A percentile compares a stretch with the other conserved stretches of the same genome.
phyloP scores from a whole-genome alignment of 177 flowering plant genomes.

The Vitis hybrid region DNA sequence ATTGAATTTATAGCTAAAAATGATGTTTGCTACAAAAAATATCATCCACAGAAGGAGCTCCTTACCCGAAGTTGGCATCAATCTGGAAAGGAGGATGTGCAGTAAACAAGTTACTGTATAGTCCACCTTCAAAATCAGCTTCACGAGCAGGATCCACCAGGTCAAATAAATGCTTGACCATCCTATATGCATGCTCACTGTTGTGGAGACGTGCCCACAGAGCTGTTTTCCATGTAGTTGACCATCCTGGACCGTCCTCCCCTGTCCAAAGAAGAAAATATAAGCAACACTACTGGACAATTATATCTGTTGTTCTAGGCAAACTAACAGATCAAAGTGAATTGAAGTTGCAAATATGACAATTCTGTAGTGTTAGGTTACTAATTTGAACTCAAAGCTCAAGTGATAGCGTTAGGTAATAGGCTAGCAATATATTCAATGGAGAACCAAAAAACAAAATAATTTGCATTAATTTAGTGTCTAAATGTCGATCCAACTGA shows the following conservation, averaged over 20 bases:
- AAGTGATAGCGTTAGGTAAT: too few relatives aligned
- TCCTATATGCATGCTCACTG: conserved; percentile 76
- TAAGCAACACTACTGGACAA: background rate
- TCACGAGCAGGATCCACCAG: conserved; percentile 81
- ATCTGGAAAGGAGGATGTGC: conserved; percentile 99
- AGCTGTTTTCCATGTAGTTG: conserved; percentile 83
- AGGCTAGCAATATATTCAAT: too few relatives aligned
- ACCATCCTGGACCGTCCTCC: conserved; percentile 98
- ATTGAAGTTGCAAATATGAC: background rate
- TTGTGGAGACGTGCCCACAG: conserved; percentile 83
- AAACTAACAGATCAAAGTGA: background rate
- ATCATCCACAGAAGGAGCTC: background rate
- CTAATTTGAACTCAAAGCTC: too few relatives aligned
- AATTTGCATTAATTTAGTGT: background rate
- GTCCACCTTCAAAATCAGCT: conserved; percentile 71
- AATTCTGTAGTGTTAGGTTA: too few relatives aligned
- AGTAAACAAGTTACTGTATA: conserved; percentile 86
- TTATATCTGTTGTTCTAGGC: background rate
- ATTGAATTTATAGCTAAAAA: too few relatives aligned
- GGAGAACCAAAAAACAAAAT: too few relatives aligned
- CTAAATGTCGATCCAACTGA: background rate
- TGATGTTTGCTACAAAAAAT: too few relatives aligned
- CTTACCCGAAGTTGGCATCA: conserved; percentile 94
- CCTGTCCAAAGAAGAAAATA: conserved; percentile 39
- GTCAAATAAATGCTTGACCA: conserved; percentile 74